A percentile compares a stretch with the other conserved stretches of the same genome.
These are phyloP conservation scores for Hippophae tibetana DNA, from an alignment of 306 rosid genomes.

Conservation along the genomic window DNA sequence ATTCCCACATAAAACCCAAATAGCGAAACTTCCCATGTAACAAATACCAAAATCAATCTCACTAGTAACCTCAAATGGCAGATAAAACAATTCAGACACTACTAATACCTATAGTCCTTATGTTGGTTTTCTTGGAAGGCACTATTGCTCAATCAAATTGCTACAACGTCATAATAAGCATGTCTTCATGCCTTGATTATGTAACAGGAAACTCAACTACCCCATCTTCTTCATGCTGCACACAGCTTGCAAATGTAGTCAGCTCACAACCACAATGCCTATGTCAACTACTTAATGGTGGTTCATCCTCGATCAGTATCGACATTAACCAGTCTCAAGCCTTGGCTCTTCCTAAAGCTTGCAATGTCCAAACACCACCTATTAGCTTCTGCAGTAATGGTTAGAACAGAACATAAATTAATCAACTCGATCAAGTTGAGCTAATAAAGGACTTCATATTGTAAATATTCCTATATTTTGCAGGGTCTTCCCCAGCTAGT, in stretches of 20 bases:
- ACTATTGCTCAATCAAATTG: constrained; percentile 43
- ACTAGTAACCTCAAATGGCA: constrained; percentile 23
- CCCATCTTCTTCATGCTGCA: constrained; percentile 50
- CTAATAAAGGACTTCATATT: not conserved
- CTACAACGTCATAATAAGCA: constrained; percentile 29
- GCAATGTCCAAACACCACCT: constrained; percentile 53
- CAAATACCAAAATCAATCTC: not conserved
- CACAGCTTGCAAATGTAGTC: constrained; percentile 46
- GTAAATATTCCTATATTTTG: not conserved
- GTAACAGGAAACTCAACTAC: constrained; percentile 42
- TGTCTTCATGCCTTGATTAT: constrained; percentile 50
- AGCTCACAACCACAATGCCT: constrained; percentile 53
- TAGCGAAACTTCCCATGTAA: not conserved
- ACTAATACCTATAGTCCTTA: constrained; percentile 18
- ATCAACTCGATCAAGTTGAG: not conserved
- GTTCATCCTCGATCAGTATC: constrained; percentile 40
- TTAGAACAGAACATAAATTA: not conserved
- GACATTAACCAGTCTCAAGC: constrained; percentile 54
- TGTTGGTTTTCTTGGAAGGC: constrained; percentile 24
- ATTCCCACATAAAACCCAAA: not conserved
- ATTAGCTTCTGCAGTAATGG: constrained; percentile 33
- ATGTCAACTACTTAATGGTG: constrained; percentile 44
- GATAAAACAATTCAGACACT: constrained; percentile 8
- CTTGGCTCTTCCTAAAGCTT: constrained; percentile 46
- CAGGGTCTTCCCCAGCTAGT: constrained; percentile 25